Percentiles rank a stretch among this genome's conserved stretches.
Evolutionary conservation across 2,329 filamentous ascomycete species (phyloP).

Genomic region (Trichoderma sp.): DNA sequence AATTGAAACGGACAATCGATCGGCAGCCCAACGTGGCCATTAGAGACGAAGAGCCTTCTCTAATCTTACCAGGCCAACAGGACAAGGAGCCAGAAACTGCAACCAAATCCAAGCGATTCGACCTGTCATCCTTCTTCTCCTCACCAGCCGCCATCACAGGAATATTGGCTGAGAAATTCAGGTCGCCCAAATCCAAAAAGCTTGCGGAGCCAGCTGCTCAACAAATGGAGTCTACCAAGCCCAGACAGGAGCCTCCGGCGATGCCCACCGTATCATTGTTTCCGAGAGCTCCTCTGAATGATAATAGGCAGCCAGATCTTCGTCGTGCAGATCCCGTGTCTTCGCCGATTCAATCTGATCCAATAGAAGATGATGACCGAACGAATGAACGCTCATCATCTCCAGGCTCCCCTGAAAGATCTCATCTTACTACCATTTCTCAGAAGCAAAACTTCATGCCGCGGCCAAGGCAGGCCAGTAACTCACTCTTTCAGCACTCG

Average conservation of each 20-base stretch:
- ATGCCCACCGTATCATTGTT: slow-evolving; percentile 48
- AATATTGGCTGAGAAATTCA: slow-evolving; percentile 40
- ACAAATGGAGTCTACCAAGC: not conserved
- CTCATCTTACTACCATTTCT: slow-evolving; percentile 43
- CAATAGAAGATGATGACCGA: slow-evolving; percentile 4
- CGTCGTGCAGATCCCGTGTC: slow-evolving; percentile 41
- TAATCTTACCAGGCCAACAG: slow-evolving; percentile 43
- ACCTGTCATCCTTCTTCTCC: slow-evolving; percentile 61
- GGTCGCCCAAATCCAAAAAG: slow-evolving; percentile 35
- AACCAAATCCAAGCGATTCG: slow-evolving; percentile 45
- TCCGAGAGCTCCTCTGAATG: slow-evolving; percentile 41
- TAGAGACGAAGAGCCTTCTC: slow-evolving; percentile 50
- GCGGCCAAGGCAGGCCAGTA: slow-evolving; percentile 41
- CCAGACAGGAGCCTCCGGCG: slow-evolving; percentile 27
- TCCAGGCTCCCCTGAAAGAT: slow-evolving; percentile 42
- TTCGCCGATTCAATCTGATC: slow-evolving; percentile 39
- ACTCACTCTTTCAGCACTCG: slow-evolving; percentile 46
- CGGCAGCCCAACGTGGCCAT: slow-evolving; percentile 24
- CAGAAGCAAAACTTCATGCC: slow-evolving; percentile 58
- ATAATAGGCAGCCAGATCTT: slow-evolving; percentile 40
- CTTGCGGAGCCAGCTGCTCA: slow-evolving; percentile 30
- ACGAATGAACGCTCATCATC: slow-evolving; percentile 28
- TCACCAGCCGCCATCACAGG: slow-evolving; percentile 53
- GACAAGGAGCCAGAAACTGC: slow-evolving; percentile 33
- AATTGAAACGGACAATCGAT: slow-evolving; percentile 23